Base-by-base conservation (phyloP, 495 filamentous ascomycete species). In the Penicillium coffeae region DNA sequence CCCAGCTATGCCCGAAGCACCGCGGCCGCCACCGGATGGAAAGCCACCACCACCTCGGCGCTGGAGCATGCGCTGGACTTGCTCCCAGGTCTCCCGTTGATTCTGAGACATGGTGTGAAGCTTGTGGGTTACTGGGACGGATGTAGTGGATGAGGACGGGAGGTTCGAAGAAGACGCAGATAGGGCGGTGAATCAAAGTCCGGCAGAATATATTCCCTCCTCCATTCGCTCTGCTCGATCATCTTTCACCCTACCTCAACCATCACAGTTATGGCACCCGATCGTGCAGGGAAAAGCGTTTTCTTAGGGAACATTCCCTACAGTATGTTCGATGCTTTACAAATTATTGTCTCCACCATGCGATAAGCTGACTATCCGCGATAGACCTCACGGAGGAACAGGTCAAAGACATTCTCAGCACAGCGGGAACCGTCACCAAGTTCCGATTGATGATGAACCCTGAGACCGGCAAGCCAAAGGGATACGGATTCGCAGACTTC, bases 391-490 rank as follows among this genome's bases (percentile, higher is more conserved):
- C 89, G 7, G 93, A 98, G 72, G 92, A 97, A 60, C 87, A 93
- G 62, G 94, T 98, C 51, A 85, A 82, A 51, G 86, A 95, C 48
- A 91, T 93, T 47, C 91, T 96, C 66, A 87, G 84, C 58, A 82
- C 82, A 22, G 90, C 86, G 38, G 93, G 93, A 10, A 85, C 87
- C 45, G 92, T 96, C 1, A 69, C 92, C n/a, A 90, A 86, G 59
- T 97, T 98, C 66, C 84, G 93, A 25, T 75, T 98, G 12, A 90
- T 97, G 55, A 93, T 95, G 72, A 95, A 98, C 69, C 86, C 87
- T 8, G 92, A 97, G 55, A 97, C 91, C 0, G 93, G 94, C 3
- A 82, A 88, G 36, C 93, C 93, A 0, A 97, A 96, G 65, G 93
- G 93, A 10, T 98, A 95, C 60, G 93, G 93, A 18, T 98, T 98